phyloP scores from a whole-genome alignment of 2,329 filamentous ascomycete species.

The Ceratocystis colombiana region DNA sequence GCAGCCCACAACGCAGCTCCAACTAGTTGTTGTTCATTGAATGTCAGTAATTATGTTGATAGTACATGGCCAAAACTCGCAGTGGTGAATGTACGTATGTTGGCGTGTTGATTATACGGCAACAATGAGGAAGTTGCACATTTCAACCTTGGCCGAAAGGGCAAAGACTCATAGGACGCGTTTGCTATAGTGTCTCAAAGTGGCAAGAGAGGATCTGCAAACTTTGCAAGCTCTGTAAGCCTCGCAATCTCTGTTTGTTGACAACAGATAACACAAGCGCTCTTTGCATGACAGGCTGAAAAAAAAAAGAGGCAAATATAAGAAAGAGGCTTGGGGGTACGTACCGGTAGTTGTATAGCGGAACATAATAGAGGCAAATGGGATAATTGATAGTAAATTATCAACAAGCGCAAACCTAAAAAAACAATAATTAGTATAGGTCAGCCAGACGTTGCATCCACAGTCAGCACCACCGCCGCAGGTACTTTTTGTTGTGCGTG shows the following conservation, averaged over 20 bases:
- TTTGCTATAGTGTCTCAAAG: neutral
- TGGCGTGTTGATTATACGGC: slow-evolving; percentile 13
- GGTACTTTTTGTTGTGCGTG: neutral
- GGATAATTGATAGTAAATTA: slow-evolving; percentile 74
- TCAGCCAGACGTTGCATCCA: neutral
- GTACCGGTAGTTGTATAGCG: slow-evolving; percentile 75
- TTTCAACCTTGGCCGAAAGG: neutral
- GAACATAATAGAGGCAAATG: slow-evolving; percentile 72
- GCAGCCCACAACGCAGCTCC: slow-evolving; percentile 92
- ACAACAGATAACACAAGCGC: slow-evolving; percentile 24
- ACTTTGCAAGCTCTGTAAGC: neutral
- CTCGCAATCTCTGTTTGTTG: slow-evolving; percentile 26
- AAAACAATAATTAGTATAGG: neutral
- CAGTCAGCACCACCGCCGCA: neutral
- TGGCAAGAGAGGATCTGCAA: neutral
- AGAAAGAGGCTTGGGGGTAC: neutral
- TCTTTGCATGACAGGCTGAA: neutral
- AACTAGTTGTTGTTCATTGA: slow-evolving; percentile 39
- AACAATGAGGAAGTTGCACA: neutral
- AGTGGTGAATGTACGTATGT: slow-evolving; percentile 12
- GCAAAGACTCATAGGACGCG: neutral
- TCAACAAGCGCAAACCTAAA: slow-evolving; percentile 62
- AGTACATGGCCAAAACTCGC: neutral
- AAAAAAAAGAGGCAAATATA: neutral
- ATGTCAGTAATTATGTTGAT: neutral